Conservation (phyloP, 768 basidiomycete genomes). For the Ramaria rubella region DNA sequence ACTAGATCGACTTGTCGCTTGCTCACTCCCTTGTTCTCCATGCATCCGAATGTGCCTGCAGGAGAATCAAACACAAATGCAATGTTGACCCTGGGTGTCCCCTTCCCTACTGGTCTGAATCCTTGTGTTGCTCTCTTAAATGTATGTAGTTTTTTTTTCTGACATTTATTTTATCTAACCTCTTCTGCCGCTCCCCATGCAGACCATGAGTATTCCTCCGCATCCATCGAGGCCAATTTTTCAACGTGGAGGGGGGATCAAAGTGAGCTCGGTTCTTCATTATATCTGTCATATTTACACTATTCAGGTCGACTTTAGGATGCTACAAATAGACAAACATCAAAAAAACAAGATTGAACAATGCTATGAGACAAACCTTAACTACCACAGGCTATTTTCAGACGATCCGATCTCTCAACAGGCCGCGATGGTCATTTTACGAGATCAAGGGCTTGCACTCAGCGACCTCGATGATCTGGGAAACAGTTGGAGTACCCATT, state of each 20-base stretch:
- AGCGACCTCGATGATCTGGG: not conserved
- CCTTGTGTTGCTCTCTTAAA: no score
- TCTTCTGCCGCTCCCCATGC: not conserved
- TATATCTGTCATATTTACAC: not conserved
- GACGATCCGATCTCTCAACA: not conserved
- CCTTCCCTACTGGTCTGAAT: no score
- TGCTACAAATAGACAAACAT: not conserved
- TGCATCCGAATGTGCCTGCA: no score
- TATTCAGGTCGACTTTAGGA: not conserved
- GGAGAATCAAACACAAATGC: no score
- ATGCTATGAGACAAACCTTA: not conserved
- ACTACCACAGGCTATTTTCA: not conserved
- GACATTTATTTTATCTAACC: no score
- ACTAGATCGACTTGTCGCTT: no score
- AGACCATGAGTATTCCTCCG: not conserved
- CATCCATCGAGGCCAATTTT: not conserved
- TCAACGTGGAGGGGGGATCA: not conserved
- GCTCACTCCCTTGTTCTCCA: no score
- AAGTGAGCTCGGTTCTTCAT: not conserved
- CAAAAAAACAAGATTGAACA: not conserved
- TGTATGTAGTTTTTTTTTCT: no score
- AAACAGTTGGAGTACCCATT: not conserved
- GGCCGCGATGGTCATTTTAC: not conserved
- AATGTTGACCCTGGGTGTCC: no score
- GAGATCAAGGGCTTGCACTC: not conserved